Evolutionary conservation across 208 protist genomes (phyloP).

Genomic region (Crithidia fasciculata): DNA sequence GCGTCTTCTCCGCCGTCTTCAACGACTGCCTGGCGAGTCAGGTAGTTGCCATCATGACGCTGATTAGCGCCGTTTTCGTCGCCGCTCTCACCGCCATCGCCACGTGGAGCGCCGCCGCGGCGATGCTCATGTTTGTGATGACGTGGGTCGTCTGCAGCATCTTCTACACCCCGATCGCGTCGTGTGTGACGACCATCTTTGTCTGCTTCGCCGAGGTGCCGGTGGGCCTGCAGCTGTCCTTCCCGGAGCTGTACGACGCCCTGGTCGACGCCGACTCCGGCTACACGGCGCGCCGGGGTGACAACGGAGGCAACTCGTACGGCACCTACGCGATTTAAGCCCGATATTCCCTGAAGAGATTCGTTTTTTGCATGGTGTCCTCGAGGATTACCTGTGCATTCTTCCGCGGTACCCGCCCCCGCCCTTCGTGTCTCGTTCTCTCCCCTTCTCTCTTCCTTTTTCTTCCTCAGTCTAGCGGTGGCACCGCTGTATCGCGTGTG

Average conservation of each 20-base stretch:
- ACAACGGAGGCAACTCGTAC: slow-evolving; percentile 2
- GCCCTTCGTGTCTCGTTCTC: no score
- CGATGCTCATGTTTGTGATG: slow-evolving; percentile 42
- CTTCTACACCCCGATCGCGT: slow-evolving; percentile 60
- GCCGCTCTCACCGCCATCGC: slow-evolving; percentile 32
- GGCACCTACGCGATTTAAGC: slow-evolving; percentile 19
- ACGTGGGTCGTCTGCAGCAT: slow-evolving; percentile 53
- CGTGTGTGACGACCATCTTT: slow-evolving; percentile 78
- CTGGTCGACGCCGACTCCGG: slow-evolving; percentile 48
- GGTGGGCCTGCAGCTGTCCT: slow-evolving; percentile 62
- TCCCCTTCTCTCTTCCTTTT: no score
- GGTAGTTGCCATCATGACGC: slow-evolving; percentile 44
- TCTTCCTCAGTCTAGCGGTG: no score
- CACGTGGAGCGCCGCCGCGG: slow-evolving; percentile 26
- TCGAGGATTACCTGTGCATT: no score
- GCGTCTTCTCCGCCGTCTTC: slow-evolving; percentile 75
- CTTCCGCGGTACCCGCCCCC: no score
- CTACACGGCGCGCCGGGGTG: slow-evolving; percentile 28
- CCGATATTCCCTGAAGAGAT: not conserved
- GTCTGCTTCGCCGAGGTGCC: slow-evolving; percentile 88
- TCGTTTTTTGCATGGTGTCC: not conserved
- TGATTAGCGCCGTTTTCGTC: slow-evolving; percentile 35
- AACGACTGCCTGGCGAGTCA: slow-evolving; percentile 71
- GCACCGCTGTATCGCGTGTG: no score
- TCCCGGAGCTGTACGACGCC: slow-evolving; percentile 57